Conservation (phyloP, 352 stramenopile species). For the Phytophthora litchii region DNA sequence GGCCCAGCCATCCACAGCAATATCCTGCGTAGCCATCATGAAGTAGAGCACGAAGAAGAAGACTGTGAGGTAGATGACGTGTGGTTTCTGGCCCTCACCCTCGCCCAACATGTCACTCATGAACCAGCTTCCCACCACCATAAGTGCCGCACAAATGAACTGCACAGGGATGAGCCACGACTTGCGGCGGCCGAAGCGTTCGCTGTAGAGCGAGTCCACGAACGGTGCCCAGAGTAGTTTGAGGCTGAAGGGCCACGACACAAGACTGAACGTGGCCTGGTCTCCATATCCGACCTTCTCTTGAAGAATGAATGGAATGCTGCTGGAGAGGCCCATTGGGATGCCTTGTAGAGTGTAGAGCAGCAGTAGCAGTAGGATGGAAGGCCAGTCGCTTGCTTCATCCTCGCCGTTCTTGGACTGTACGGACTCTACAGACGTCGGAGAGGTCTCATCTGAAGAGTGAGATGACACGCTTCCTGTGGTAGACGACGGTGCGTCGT, state of each 20-base stretch:
- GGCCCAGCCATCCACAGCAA: conserved; percentile 99
- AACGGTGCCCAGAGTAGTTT: conserved; percentile 99
- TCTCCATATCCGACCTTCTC: conserved; percentile 97
- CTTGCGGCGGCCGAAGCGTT: conserved; percentile 93
- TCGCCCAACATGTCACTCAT: conserved; percentile 90
- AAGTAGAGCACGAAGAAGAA: conserved; percentile 99
- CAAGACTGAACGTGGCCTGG: conserved; percentile 98
- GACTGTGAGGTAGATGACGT: conserved; percentile 93
- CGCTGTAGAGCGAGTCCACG: conserved; percentile 95
- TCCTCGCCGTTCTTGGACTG: conserved; percentile 38
- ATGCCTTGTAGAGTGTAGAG: conserved; percentile 99
- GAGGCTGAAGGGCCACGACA: conserved; percentile 98
- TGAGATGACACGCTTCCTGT: conserved; percentile 27
- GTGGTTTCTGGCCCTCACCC: conserved; percentile 71
- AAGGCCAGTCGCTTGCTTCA: conserved; percentile 66
- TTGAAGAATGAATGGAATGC: conserved; percentile 98
- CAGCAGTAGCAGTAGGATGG: conserved; percentile 94
- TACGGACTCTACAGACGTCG: conserved; percentile 7
- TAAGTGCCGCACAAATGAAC: conserved; percentile 94
- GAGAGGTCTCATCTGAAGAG: conserved; percentile 8
- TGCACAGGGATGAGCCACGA: conserved; percentile 98
- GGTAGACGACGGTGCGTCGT: conserved; percentile 13
- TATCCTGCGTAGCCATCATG: conserved; percentile 99
- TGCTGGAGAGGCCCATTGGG: conserved; percentile 97
- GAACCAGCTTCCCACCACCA: conserved; percentile 91